Evolutionary conservation across 2,329 filamentous ascomycete genomes (phyloP).

Genomic region (Cercospora beticola): DNA sequence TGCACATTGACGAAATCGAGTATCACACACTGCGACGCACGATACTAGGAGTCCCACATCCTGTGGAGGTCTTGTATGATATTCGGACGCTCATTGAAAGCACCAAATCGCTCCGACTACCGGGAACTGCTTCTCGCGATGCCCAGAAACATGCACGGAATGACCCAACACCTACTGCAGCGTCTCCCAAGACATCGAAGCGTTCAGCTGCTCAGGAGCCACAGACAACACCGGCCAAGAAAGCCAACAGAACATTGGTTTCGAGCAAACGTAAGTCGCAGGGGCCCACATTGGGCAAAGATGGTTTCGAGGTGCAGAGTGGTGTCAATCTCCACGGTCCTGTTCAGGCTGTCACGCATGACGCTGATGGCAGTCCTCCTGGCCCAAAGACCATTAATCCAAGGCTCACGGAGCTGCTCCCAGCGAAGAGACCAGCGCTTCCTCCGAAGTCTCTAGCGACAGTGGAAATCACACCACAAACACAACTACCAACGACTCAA

Average conservation of each 20-base stretch:
- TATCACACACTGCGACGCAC: slow-evolving; percentile 33
- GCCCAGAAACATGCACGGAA: background rate
- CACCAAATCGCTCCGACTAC: slow-evolving; percentile 25
- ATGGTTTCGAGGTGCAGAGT: slow-evolving; percentile 30
- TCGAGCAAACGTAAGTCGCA: slow-evolving; percentile 11
- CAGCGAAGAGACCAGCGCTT: background rate
- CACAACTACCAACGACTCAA: background rate
- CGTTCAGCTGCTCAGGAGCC: background rate
- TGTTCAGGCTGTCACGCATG: slow-evolving; percentile 8
- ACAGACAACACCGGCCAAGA: background rate
- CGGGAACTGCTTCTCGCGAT: slow-evolving; percentile 3
- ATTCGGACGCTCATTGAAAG: slow-evolving; percentile 25
- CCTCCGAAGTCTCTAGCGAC: background rate
- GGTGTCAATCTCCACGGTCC: slow-evolving; percentile 34
- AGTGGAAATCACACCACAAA: background rate
- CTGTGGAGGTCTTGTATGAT: slow-evolving; percentile 24
- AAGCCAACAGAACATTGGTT: background rate
- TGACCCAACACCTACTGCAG: background rate
- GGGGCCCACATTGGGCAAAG: slow-evolving; percentile 23
- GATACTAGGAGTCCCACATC: slow-evolving; percentile 19
- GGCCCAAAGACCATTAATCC: background rate
- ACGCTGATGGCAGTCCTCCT: background rate
- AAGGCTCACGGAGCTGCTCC: background rate
- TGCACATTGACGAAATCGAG: slow-evolving; percentile 32
- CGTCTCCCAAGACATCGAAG: background rate